Base-by-base conservation (phyloP, 805 yeast genomes). In the Kazachstania martiniae region DNA sequence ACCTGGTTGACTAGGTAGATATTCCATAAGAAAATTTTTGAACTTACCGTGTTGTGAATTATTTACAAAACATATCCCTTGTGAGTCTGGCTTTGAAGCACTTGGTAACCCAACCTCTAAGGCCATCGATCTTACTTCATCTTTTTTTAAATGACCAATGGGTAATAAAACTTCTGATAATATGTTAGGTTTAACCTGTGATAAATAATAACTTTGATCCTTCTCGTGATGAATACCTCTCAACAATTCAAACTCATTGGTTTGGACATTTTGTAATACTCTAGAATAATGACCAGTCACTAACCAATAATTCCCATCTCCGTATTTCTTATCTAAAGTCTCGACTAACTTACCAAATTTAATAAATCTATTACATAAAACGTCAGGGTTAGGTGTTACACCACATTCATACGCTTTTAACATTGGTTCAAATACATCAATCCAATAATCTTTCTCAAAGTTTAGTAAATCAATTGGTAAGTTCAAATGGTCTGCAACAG, bases 361-460 rank as follows among this genome's bases (percentile, higher is more conserved):
- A 43, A 91, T 80, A 51, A 72, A 70, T 37, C 70, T 67, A 55
- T 91, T 91, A 53, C 98, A 91, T 13, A 77, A 74, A 14, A 87
- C 77, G 51, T 91, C 98, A 1, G 98, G 97, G 46, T 91, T 91
- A 0, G 98, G 98, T 1, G 98, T 91, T 26, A 66, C 46, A 0
- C 98, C 98, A 8, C 40, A 47, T 22, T 65, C 59, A 51, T 87
- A 91, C 47, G 64, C 66, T 3, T 71, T 71, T 15, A 91, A 56
- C 96, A 91, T 89, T 2, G 98, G 97, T 50, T 74, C 78, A 53
- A 91, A 91, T 7, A 91, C 97, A 35, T 80, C 78, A 13, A 65
- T 62, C 98, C 98, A 91, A 56, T 91, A 91, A 34, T 91, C 96
- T 40, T 68, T 70, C 46, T 91, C 97, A 47, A 91, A 81, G 49